These are phyloP conservation scores for Solanum bukasovii DNA, from an alignment of 257 asterid genomes.

Conservation along the genomic window DNA sequence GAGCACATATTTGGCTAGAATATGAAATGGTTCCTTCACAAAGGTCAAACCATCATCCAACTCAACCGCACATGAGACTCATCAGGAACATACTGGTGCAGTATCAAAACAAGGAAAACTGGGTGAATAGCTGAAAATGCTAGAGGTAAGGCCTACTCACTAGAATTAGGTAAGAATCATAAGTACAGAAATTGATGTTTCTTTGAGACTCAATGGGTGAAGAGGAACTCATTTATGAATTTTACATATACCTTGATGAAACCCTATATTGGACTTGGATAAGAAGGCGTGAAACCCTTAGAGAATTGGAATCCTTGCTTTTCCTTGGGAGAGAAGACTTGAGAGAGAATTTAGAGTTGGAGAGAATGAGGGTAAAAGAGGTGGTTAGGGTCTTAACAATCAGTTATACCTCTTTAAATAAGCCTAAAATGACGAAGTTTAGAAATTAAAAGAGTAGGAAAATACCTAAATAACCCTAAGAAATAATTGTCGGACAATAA, in stretches of 20 bases:
- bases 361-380: neutral
- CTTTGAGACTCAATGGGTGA: neutral
- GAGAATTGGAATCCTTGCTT: neutral
- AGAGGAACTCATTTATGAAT: neutral
- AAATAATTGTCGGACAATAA: too few species aligned
- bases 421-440: neutral
- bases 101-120: too few species aligned
- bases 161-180: neutral
- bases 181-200: neutral
- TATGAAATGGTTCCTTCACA: accelerated
- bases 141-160: neutral
- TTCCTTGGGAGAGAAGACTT: neutral
- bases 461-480: too few species aligned
- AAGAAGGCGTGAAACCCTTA: neutral
- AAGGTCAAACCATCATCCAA: neutral
- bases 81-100: neutral
- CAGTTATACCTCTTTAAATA: neutral
- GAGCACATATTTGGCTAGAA: neutral
- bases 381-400: neutral
- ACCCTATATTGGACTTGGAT: neutral
- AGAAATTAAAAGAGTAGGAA: neutral
- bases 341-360: neutral
- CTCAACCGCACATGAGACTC: neutral
- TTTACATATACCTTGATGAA: neutral
- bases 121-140: neutral